Conservation (phyloP, 1,139 yeast genomes). For the Petasospora fabianii region DNA sequence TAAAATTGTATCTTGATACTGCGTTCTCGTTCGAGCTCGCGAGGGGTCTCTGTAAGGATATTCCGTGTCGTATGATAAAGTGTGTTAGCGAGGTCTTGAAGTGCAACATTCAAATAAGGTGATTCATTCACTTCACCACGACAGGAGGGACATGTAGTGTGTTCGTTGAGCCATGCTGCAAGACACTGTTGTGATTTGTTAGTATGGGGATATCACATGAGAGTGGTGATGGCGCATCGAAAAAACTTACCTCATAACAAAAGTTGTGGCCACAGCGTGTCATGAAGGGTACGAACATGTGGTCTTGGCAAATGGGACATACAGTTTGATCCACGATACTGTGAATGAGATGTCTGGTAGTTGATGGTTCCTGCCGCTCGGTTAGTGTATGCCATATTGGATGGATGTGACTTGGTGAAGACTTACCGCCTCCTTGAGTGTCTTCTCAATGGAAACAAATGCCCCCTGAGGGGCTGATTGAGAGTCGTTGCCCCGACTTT, state of each 20-base stretch:
- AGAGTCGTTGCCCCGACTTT: not conserved
- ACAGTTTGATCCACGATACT: conserved; percentile 20
- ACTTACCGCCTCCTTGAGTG: conserved; percentile 19
- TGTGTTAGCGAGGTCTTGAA: conserved; percentile 24
- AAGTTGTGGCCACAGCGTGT: conserved; percentile 36
- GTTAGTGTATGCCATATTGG: conserved; percentile 4
- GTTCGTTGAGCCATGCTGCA: conserved; percentile 46
- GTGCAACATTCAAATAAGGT: conserved; percentile 45
- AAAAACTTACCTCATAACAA: conserved; percentile 28
- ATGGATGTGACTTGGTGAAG: not conserved
- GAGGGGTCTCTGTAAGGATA: conserved; percentile 27
- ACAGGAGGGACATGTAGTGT: conserved; percentile 54
- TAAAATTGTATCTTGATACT: conserved; percentile 29
- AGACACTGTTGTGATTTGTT: conserved; percentile 36
- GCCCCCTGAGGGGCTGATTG: not conserved
- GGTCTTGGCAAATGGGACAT: conserved; percentile 34
- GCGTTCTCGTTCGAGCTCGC: conserved; percentile 28
- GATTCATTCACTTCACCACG: conserved; percentile 39
- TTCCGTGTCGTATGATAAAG: conserved; percentile 31
- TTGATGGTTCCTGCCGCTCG: conserved; percentile 14
- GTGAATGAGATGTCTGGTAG: conserved; percentile 14
- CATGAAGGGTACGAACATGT: conserved; percentile 34
- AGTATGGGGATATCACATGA: not conserved
- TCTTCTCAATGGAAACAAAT: conserved; percentile 15
- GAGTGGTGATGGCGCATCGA: conserved; percentile 5